A percentile compares a stretch with the other conserved stretches of the same genome.
phyloP scores from a whole-genome alignment of 176 grass and related monocot genomes.

The Triticum aestivum region DNA sequence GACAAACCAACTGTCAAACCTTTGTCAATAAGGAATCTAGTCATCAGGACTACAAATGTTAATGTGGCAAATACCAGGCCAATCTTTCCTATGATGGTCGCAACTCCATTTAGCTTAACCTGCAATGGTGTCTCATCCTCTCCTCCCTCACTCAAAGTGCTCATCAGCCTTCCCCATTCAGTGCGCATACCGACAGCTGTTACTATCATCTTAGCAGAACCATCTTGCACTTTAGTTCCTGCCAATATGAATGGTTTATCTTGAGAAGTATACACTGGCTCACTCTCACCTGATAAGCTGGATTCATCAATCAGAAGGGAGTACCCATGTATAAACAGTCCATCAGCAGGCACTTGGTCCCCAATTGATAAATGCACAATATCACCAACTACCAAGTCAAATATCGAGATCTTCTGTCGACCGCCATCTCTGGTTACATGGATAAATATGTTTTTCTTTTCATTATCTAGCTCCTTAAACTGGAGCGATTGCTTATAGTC shows the following conservation, averaged over 20 bases:
- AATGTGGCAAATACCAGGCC: constrained; percentile 73
- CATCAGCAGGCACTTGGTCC: constrained; percentile 87
- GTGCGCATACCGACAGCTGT: constrained; percentile 89
- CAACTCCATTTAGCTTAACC: constrained; percentile 97
- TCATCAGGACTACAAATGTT: constrained; percentile 84
- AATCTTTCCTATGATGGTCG: constrained; percentile 92
- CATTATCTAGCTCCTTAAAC: constrained; percentile 95
- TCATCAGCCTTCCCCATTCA: constrained; percentile 96
- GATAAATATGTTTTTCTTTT: constrained; percentile 96
- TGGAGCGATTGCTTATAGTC: constrained; percentile 96
- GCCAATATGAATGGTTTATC: constrained; percentile 93
- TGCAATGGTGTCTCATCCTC: constrained; percentile 97
- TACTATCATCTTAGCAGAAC: constrained; percentile 89
- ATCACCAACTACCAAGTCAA: constrained; percentile 89
- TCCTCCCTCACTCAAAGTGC: constrained; percentile 84
- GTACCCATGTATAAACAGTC: constrained; percentile 82
- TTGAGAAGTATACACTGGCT: constrained; percentile 72
- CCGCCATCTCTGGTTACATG: constrained; percentile 78
- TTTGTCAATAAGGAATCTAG: constrained; percentile 74
- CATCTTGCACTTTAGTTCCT: constrained; percentile 94
- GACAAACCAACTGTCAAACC: constrained; percentile 49
- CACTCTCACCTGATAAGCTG: constrained; percentile 84
- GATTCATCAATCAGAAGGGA: constrained; percentile 88
- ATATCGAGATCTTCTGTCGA: constrained; percentile 82
- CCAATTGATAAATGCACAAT: constrained; percentile 96